phyloP scores from a whole-genome alignment of 1,139 yeast species.

The Geotrichum siamense region DNA sequence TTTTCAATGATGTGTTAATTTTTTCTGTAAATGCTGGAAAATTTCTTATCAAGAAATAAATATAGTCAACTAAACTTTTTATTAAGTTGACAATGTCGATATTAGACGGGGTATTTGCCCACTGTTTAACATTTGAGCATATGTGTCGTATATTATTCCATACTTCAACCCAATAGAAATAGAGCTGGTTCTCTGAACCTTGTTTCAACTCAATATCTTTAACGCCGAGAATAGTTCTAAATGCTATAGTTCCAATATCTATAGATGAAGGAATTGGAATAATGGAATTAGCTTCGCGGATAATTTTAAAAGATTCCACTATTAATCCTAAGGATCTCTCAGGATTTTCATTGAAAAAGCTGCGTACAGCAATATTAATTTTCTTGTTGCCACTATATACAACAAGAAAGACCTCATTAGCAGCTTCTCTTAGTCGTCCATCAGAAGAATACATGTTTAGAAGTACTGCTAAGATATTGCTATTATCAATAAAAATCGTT shows the following conservation, averaged over 20 bases:
- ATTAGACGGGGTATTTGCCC: not conserved
- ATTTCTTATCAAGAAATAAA: not conserved
- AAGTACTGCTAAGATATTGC: not conserved
- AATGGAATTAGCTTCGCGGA: not conserved
- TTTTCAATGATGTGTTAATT: not conserved
- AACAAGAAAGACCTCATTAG: not conserved
- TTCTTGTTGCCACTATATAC: not conserved
- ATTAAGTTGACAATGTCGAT: not conserved
- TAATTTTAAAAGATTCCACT: not conserved
- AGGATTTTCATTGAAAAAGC: not conserved
- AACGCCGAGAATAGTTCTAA: not conserved
- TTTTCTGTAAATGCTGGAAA: not conserved
- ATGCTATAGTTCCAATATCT: not conserved
- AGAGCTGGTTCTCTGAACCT: not conserved
- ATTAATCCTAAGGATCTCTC: not conserved
- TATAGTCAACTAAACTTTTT: not conserved
- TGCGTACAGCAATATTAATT: not conserved
- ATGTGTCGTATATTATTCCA: constrained; percentile 3
- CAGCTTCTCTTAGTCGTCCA: not conserved
- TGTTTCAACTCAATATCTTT: not conserved
- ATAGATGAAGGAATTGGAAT: not conserved
- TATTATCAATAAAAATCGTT: not conserved
- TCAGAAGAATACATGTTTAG: constrained; percentile 8
- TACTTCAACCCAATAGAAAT: constrained; percentile 2
- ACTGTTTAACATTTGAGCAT: not conserved